Evolutionary conservation across 192 early-diverging fungal species (phyloP).

Genomic region (Glomus cerebriforme): DNA sequence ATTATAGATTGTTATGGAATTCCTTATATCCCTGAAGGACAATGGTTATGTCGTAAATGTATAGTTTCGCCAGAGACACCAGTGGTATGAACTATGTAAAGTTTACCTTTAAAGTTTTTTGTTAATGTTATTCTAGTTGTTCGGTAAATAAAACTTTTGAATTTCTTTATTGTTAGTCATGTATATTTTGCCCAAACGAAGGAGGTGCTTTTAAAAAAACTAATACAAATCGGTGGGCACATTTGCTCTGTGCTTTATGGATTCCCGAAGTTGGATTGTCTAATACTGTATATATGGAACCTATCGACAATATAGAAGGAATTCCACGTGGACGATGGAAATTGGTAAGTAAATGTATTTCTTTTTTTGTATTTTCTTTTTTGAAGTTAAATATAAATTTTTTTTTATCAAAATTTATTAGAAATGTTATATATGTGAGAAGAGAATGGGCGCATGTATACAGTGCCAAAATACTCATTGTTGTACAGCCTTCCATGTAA

Average conservation of each 20-base stretch:
- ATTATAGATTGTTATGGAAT: slow-evolving; percentile 94
- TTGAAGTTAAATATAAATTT: slow-evolving; percentile 1
- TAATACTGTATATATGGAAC: slow-evolving; percentile 97
- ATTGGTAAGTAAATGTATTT: slow-evolving; percentile 50
- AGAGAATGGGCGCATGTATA: slow-evolving; percentile 85
- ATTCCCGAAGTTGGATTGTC: slow-evolving; percentile 90
- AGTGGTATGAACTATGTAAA: slow-evolving; percentile 50
- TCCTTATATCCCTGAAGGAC: slow-evolving; percentile 98
- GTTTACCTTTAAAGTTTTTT: neutral
- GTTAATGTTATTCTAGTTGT: neutral
- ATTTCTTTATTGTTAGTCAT: slow-evolving; percentile 50
- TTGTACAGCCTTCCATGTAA: slow-evolving; percentile 89
- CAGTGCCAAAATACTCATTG: slow-evolving; percentile 93
- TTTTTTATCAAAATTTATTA: slow-evolving; percentile 15
- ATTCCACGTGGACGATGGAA: slow-evolving; percentile 90
- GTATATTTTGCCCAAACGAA: slow-evolving; percentile 90
- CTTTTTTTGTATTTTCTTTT: neutral
- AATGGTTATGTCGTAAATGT: slow-evolving; percentile 98
- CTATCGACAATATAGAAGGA: slow-evolving; percentile 88
- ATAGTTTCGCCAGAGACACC: slow-evolving; percentile 92
- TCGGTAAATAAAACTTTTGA: neutral
- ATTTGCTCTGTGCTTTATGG: slow-evolving; percentile 94
- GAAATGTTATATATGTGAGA: slow-evolving; percentile 86
- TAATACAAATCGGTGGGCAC: slow-evolving; percentile 90
- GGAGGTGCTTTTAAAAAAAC: slow-evolving; percentile 98